These are phyloP conservation scores for Ambrosiella cleistominuta DNA, from an alignment of 2,329 filamentous ascomycete species.

Conservation along the genomic window DNA sequence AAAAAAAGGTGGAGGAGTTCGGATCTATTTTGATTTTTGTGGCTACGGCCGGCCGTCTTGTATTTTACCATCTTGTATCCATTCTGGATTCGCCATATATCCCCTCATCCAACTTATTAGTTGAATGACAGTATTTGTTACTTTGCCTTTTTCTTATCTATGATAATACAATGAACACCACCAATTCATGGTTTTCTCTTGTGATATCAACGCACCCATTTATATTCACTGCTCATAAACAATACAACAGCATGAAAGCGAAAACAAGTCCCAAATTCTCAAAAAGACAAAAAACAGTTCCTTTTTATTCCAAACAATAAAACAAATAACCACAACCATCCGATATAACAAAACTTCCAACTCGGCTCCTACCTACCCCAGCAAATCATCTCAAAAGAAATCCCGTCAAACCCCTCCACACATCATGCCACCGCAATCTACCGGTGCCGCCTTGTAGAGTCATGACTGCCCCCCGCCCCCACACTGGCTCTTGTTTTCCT, in stretches of 20 bases:
- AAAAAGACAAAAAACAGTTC: background rate
- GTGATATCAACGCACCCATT: background rate
- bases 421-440: constrained; percentile 2
- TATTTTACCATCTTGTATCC: background rate
- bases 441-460: constrained; percentile 11
- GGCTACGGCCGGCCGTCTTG: background rate
- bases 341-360: background rate
- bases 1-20: background rate
- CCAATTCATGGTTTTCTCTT: background rate
- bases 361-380: background rate
- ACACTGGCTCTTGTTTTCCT: constrained; percentile 5
- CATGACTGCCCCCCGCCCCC: background rate
- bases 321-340: background rate
- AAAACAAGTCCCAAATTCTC: background rate
- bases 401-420: background rate
- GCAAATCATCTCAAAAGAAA: background rate
- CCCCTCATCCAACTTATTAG: background rate
- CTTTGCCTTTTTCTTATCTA: background rate
- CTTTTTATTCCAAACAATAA: constrained; percentile 5
- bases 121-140: background rate
- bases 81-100: background rate
- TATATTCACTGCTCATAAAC: too few relatives aligned
- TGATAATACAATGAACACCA: background rate
- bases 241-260: background rate
- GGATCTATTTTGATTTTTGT: background rate